phyloP scores from a whole-genome alignment of 345 rosid genomes.

The Cardamine chenopodiifolia region DNA sequence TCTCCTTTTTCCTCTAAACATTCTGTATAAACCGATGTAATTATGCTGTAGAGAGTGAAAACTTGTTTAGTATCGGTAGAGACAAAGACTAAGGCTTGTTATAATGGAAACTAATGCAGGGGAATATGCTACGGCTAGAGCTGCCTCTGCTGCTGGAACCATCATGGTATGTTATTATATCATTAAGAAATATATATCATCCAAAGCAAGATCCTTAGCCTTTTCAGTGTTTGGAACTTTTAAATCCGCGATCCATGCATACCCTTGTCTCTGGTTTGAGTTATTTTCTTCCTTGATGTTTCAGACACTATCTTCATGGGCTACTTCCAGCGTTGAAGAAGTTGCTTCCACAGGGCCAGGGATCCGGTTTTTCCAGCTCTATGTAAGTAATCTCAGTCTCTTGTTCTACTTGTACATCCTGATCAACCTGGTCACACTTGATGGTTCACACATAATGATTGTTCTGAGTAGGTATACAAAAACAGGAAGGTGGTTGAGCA shows the following conservation, averaged over 20 bases:
- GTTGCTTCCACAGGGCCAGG: conserved; percentile 95
- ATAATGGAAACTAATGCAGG: conserved; percentile 51
- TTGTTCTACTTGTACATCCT: neutral
- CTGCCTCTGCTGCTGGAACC: conserved; percentile 82
- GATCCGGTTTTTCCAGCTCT: conserved; percentile 84
- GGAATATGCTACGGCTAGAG: conserved; percentile 91
- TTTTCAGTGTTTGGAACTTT: neutral
- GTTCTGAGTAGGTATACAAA: conserved; percentile 59
- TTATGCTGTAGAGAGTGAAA: neutral
- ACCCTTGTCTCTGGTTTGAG: neutral
- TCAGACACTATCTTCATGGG: conserved; percentile 90
- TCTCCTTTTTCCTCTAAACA: conserved; percentile 1
- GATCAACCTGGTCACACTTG: conserved; percentile 19
- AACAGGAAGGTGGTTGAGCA: conserved; percentile 82
- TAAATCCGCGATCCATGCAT: neutral
- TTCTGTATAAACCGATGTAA: conserved; percentile 2
- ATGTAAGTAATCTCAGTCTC: conserved; percentile 52
- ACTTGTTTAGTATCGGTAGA: neutral
- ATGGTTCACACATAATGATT: conserved; percentile 16
- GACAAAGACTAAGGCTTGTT: neutral
- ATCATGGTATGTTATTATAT: conserved; percentile 60
- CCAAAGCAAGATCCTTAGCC: neutral
- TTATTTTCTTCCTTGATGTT: conserved; percentile 20
- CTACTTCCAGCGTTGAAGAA: conserved; percentile 90
- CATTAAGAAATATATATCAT: too few species aligned